A percentile compares a stretch with the other conserved stretches of the same genome.
phyloP scores from a whole-genome alignment of 306 rosid species.

The Acacia acuminata region DNA sequence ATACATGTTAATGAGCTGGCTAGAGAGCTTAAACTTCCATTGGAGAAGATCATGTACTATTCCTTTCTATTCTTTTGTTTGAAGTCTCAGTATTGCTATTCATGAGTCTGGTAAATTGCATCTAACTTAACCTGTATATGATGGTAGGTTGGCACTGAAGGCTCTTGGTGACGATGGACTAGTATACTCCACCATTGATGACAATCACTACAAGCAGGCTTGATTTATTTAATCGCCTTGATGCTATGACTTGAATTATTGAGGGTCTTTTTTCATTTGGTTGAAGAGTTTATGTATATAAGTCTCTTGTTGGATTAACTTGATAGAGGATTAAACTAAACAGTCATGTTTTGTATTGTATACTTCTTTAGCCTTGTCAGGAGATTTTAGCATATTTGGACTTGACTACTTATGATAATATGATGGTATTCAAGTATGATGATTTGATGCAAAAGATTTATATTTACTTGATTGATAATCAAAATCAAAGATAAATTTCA shows the following conservation, averaged over 20 bases:
- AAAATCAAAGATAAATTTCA: background rate
- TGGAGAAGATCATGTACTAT: constrained; percentile 72
- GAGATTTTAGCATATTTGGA: background rate
- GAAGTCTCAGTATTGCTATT: background rate
- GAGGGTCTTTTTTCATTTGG: constrained; percentile 2
- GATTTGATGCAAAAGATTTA: background rate
- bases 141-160: constrained; percentile 68
- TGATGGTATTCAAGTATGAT: background rate
- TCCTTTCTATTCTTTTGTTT: constrained; percentile 19
- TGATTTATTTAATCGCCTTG: constrained; percentile 34
- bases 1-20: constrained; percentile 68
- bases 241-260: constrained; percentile 5
- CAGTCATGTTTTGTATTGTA: background rate
- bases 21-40: constrained; percentile 75
- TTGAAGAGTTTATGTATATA: constrained; percentile 39
- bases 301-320: constrained; percentile 26
- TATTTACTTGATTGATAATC: too few relatives aligned
- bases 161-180: constrained; percentile 81
- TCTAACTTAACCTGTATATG: constrained; percentile 25
- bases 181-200: constrained; percentile 88
- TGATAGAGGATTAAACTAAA: constrained; percentile 10
- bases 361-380: background rate
- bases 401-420: background rate
- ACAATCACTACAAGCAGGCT: constrained; percentile 81
- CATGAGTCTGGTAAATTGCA: background rate